A percentile compares a stretch with the other conserved stretches of the same genome.
Evolutionary conservation across 768 basidiomycete species (phyloP).

Genomic region (Phanerochaete sordida): DNA sequence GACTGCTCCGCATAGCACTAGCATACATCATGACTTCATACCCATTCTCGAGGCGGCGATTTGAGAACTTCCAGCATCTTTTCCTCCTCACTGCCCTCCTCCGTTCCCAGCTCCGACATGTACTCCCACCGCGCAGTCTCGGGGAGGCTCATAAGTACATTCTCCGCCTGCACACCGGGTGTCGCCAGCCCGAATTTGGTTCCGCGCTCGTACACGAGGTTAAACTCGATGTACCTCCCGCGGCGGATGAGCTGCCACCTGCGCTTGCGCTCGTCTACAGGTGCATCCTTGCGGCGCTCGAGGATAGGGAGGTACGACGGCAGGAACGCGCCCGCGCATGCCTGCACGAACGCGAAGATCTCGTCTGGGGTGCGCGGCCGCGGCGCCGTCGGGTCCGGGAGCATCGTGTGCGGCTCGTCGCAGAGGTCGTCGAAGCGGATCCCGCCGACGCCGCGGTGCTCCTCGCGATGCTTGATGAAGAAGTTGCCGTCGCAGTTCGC

Average conservation of each 20-base stretch:
- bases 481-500: constrained; percentile 98
- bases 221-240: constrained; percentile 89
- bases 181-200: constrained; percentile 57
- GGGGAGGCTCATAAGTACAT: constrained; percentile 56
- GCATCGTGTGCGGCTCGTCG: constrained; percentile 55
- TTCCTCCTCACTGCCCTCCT: constrained; percentile 41
- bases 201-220: constrained; percentile 56
- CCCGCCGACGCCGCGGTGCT: constrained; percentile 87
- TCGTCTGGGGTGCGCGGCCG: constrained; percentile 60
- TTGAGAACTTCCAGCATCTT: constrained; percentile 43
- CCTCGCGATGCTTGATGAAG: constrained; percentile 80
- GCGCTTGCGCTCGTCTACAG: constrained; percentile 58
- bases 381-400: constrained; percentile 31
- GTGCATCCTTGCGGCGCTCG: constrained; percentile 43
- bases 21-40: not conserved
- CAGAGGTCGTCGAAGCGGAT: constrained; percentile 95
- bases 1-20: not conserved
- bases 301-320: constrained; percentile 89
- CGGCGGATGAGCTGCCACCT: constrained; percentile 89
- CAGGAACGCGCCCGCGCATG: constrained; percentile 71
- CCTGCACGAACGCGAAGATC: constrained; percentile 72
- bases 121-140: constrained; percentile 64
- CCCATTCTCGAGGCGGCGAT: constrained; percentile 44
- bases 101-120: constrained; percentile 44
- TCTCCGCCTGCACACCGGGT: constrained; percentile 53